phyloP scores from a whole-genome alignment of 2,329 filamentous ascomycete species.

The Hypoxylon sp. region DNA sequence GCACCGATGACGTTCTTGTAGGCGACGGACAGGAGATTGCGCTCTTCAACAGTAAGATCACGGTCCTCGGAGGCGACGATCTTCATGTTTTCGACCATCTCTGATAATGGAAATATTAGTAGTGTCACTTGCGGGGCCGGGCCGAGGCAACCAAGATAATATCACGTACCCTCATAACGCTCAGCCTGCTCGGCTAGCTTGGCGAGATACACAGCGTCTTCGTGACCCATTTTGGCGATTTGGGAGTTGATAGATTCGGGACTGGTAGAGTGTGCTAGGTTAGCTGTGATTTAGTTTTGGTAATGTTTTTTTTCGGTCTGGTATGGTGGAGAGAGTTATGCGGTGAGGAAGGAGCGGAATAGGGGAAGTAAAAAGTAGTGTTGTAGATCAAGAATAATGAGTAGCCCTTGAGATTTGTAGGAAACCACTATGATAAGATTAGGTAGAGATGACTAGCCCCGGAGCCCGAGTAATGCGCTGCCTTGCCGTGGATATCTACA shows the following conservation, averaged over 20 bases:
- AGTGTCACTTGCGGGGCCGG: slow-evolving; percentile 14
- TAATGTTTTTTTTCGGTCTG: slow-evolving; percentile 6
- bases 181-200: slow-evolving; percentile 99
- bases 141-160: slow-evolving; percentile 14
- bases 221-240: slow-evolving; percentile 90
- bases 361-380: slow-evolving; percentile 1
- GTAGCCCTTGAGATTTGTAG: slow-evolving; percentile 9
- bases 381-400: slow-evolving; percentile 7
- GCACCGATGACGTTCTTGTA: slow-evolving; percentile 99
- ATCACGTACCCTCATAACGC: slow-evolving; percentile 93
- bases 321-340: slow-evolving; percentile 23
- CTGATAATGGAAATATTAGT: slow-evolving; percentile 64
- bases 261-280: slow-evolving; percentile 36
- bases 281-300: slow-evolving; percentile 18
- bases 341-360: slow-evolving; percentile 27
- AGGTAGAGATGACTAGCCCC: slow-evolving; percentile 17
- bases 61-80: slow-evolving; percentile 90
- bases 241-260: slow-evolving; percentile 39
- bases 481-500: slow-evolving; percentile 29
- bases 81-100: slow-evolving; percentile 99
- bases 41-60: slow-evolving; percentile 92
- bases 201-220: slow-evolving; percentile 99
- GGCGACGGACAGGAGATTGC: slow-evolving; percentile 96
- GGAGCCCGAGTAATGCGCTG: slow-evolving; percentile 30
- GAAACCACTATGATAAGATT: slow-evolving; percentile 9